A percentile compares a stretch with the other conserved stretches of the same genome.
Conservation (phyloP, 2,329 filamentous ascomycete species). For the Tolypocladium paradoxum region DNA sequence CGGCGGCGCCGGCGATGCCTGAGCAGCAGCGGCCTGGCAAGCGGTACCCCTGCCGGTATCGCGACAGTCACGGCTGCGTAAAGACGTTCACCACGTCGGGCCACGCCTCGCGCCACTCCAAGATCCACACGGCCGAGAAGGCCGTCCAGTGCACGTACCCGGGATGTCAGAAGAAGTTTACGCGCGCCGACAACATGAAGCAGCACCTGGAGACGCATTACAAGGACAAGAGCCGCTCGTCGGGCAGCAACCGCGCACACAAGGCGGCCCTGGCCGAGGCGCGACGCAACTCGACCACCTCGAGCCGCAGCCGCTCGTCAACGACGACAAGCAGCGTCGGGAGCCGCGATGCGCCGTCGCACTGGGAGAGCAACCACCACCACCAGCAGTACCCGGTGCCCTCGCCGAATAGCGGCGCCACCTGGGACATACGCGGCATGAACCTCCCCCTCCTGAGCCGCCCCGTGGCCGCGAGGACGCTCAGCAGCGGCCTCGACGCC, state of each 20-base stretch:
- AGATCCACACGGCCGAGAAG: constrained; percentile 76
- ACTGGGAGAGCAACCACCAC: constrained; percentile 27
- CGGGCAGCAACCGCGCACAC: constrained; percentile 21
- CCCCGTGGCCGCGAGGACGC: constrained; percentile 29
- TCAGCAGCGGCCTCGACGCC: constrained; percentile 43
- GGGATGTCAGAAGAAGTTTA: constrained; percentile 71
- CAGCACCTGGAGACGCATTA: constrained; percentile 71
- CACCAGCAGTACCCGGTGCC: constrained; percentile 24
- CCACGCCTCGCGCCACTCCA: constrained; percentile 74
- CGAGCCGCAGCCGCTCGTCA: constrained; percentile 20
- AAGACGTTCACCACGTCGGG: constrained; percentile 79
- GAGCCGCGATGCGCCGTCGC: constrained; percentile 13
- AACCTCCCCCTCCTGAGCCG: constrained; percentile 34
- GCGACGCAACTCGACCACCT: constrained; percentile 19
- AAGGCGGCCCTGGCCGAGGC: constrained; percentile 20
- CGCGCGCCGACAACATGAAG: constrained; percentile 79
- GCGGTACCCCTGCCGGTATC: constrained; percentile 65
- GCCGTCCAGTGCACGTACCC: constrained; percentile 56
- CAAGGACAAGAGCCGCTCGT: constrained; percentile 45
- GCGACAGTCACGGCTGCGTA: constrained; percentile 59
- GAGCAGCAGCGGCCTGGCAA: constrained; percentile 40
- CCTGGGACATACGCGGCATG: constrained; percentile 37
- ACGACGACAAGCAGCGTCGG: constrained; percentile 6
- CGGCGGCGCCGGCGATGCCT: constrained; percentile 27
- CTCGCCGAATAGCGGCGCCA: constrained; percentile 23